Conservation (phyloP, 371 early-diverging fungal genomes). For the Mortierella sp. region DNA sequence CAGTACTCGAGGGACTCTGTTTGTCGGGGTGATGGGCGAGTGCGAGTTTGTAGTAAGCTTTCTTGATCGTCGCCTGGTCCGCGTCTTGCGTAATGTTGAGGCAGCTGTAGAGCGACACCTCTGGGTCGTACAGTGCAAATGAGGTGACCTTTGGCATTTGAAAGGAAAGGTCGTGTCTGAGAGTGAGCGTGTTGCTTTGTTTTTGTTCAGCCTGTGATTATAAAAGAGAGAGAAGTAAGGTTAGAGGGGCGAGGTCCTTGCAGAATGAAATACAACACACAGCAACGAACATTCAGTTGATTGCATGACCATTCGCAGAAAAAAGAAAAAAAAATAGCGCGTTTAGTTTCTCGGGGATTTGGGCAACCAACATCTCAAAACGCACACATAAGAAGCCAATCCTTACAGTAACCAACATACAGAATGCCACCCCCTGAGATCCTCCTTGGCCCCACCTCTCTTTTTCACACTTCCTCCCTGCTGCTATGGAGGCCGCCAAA, state of each 20-base stretch:
- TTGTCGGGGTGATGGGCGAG: constrained; percentile 89
- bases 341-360: neutral
- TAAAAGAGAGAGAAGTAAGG: neutral
- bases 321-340: constrained; percentile 8
- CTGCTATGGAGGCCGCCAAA: neutral
- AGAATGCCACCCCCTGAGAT: neutral
- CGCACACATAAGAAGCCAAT: neutral
- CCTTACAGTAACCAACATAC: neutral
- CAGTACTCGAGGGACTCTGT: constrained; percentile 68
- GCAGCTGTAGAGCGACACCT: constrained; percentile 49
- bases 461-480: neutral
- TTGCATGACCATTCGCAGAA: neutral
- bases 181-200: neutral
- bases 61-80: constrained; percentile 72
- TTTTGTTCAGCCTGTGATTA: neutral
- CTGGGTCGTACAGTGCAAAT: constrained; percentile 49
- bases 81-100: constrained; percentile 39
- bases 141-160: constrained; percentile 52
- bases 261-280: neutral
- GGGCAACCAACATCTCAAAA: neutral
- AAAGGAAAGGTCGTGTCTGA: neutral
- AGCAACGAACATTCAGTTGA: neutral
- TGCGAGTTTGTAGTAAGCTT: constrained; percentile 89
- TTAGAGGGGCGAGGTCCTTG: neutral
- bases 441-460: neutral